Evolutionary conservation across 345 rosid species (phyloP), one percentile per base, ranked within the genome.

Genomic region (Anacardium occidentale): DNA sequence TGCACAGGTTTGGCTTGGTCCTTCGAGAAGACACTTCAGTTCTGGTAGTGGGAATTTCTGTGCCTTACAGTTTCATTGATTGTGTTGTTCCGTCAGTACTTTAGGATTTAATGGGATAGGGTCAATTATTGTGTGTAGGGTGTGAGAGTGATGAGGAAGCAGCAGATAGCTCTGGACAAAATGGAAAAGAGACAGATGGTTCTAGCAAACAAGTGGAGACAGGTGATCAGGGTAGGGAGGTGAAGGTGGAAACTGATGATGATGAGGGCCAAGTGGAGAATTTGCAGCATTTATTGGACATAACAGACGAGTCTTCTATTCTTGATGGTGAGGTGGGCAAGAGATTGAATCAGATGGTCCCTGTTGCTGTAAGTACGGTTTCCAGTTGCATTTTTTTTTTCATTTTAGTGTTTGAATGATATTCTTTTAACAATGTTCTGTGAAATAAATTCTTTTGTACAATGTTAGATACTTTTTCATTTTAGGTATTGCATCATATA

Each of bases 281-380:
- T 40, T 58, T 77, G 11, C 59, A 26, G 26, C 69, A 72, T 75
- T 63, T 70, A 50, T 79, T 87, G 11, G 84, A 84, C 37, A 61
- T 85, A 61, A 85, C 79, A 68, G 90, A 88, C 75, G 97, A 88
- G 66, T 85, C 75, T 51, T 83, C 79, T 69, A 63, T 85, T 10
- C 81, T 85, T 78, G 92, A 90, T 83, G 82, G 85, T 63, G 97
- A 86, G 75, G 79, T 88, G 71, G 93, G 89, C 72, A 90, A 85
- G 77, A 86, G 96, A 70, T 68, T 92, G 71, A 82, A 85, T 78
- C 84, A 87, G 50, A 87, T 92, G 93, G 81, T 85, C 72, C 91
- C 93, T 69, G 65, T 90, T 79, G 87, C 90, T 68, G 93, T 92
- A 81, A 86, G 94, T 82, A 61, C 70, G 18, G 54, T 59, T 51